Evolutionary conservation across 2,329 filamentous ascomycete species (phyloP).

Genomic region (Exophiala mesophila): DNA sequence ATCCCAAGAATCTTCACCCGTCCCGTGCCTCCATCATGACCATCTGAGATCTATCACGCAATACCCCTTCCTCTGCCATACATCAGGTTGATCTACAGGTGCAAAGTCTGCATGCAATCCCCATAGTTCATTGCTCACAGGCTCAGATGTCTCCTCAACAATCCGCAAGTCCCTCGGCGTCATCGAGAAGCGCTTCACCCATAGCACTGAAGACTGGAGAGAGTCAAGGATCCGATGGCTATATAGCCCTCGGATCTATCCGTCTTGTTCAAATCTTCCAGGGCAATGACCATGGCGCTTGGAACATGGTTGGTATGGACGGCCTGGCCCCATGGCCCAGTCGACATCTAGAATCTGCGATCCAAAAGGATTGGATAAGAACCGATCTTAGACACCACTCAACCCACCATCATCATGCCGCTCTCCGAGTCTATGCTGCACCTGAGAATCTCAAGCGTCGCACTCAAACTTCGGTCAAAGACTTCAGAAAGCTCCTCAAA

Average conservation of each 20-base stretch:
- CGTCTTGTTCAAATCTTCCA: constrained; percentile 12
- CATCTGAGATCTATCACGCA: no score
- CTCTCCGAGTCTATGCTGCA: constrained; percentile 36
- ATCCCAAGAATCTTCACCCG: no score
- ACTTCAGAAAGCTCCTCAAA: constrained; percentile 35
- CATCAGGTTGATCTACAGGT: no score
- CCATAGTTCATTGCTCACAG: no score
- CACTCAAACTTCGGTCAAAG: constrained; percentile 32
- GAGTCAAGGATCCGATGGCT: no score
- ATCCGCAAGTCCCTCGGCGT: no score
- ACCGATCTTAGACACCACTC: constrained; percentile 23
- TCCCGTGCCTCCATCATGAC: no score
- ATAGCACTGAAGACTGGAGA: no score
- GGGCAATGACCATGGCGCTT: constrained; percentile 1
- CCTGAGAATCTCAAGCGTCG: constrained; percentile 37
- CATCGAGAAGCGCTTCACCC: no score
- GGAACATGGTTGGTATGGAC: constrained; percentile 16
- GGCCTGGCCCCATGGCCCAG: constrained; percentile 14
- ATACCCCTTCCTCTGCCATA: no score
- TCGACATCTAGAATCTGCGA: constrained; percentile 21
- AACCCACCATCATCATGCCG: constrained; percentile 22
- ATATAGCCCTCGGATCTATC: constrained; percentile 24
- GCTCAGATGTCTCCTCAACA: no score
- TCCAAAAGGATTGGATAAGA: constrained; percentile 36
- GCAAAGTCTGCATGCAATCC: no score